A percentile compares a stretch with the other conserved stretches of the same genome.
Conservation (phyloP, 345 rosid species). For the Salix caprea region DNA sequence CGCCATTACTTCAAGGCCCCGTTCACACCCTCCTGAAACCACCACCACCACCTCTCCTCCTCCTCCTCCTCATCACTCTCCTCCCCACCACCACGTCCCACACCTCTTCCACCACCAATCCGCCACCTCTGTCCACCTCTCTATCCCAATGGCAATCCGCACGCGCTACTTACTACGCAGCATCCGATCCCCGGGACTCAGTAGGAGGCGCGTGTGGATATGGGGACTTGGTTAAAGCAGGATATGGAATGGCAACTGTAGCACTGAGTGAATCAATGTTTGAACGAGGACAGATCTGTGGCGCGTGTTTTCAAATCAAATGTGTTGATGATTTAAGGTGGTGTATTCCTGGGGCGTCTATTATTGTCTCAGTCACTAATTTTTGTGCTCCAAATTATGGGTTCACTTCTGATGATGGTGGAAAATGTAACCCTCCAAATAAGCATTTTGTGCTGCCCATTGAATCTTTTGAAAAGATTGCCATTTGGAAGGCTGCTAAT, state of each 20-base stretch:
- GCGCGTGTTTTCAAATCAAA: slow-evolving; percentile 83
- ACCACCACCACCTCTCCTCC: slow-evolving; percentile 13
- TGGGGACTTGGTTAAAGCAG: slow-evolving; percentile 74
- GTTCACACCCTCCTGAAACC: slow-evolving; percentile 8
- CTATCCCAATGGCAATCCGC: slow-evolving; percentile 72
- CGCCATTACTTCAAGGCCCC: neutral
- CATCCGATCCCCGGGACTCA: slow-evolving; percentile 74
- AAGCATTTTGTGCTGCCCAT: slow-evolving; percentile 90
- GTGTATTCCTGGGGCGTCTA: slow-evolving; percentile 91
- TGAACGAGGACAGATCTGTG: slow-evolving; percentile 94
- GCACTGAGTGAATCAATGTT: slow-evolving; percentile 77
- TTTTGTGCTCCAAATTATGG: slow-evolving; percentile 98
- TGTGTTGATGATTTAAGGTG: slow-evolving; percentile 85
- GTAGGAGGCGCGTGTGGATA: slow-evolving; percentile 97
- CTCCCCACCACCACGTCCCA: slow-evolving; percentile 36
- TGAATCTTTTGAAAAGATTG: slow-evolving; percentile 92
- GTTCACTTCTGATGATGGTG: slow-evolving; percentile 73
- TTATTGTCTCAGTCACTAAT: slow-evolving; percentile 76
- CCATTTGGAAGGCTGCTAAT: slow-evolving; percentile 95
- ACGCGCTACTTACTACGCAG: slow-evolving; percentile 94
- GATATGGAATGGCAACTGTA: slow-evolving; percentile 89
- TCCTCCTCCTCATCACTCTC: slow-evolving; percentile 21
- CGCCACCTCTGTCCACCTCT: slow-evolving; percentile 32
- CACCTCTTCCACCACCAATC: slow-evolving; percentile 36
- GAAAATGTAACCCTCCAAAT: slow-evolving; percentile 89